Base-by-base conservation (phyloP, 257 asterid species). In the Coffea canephora region DNA sequence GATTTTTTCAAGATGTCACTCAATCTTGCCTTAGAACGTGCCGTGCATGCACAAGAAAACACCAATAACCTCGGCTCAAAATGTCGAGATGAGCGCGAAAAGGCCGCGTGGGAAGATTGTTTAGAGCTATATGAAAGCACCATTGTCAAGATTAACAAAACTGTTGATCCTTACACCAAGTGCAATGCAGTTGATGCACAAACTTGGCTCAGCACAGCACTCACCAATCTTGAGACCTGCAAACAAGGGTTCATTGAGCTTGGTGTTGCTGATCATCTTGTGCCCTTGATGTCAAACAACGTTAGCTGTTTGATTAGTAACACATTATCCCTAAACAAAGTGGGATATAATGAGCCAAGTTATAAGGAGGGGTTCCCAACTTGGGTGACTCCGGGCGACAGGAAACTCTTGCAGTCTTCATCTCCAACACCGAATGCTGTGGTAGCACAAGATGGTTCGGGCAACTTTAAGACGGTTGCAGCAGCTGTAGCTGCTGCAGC, bases 61-160 rank as follows among this genome's bases (percentile, higher is more conserved):
- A 25, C 90, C 0, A 34, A 85, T 71, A 41, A 82, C 6, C 90
- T 94, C 41, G 97, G 96, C 8, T 34, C 89, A 8, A 91, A 86
- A 55, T 93, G 96, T 25, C 88, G 95, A 0, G 82, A 82, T 45
- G 45, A 69, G 5, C 84, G 74, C 0, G 98, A 96, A 82, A 91
- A 87, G 79, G 91, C 91, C 8, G 98, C 98, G 19, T 96, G 97
- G 98, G 78, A 87, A 8, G 98, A 96, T 78, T 96, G 99, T 79
- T 25, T 96, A 34, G 90, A 89, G 84, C 86, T 96, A 0, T 91
- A 96, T 72, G 90, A 89, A 59, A 14, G 77, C 36, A 82, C 91
- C 14, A 79, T 91, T 15, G 83, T 27, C 0, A 83, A 68, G 5
- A 77, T 96, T 83, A 90, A 90, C 89, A 83, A 61, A 2, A 91